Conservation (phyloP, 208 protist species). For the Crithidia thermophila region DNA sequence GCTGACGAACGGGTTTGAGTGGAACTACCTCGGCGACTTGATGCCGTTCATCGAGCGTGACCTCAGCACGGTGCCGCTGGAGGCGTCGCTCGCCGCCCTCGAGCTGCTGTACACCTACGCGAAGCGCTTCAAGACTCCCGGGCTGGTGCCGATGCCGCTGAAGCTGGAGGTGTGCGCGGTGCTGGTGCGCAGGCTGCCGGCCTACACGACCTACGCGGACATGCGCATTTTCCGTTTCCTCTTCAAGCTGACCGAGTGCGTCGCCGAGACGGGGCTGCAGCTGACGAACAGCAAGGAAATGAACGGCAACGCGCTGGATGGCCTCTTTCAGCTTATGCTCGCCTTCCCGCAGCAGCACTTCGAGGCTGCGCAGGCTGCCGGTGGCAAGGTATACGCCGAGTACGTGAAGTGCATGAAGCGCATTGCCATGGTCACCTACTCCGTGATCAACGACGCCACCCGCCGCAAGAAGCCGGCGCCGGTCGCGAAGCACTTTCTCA, state of each 20-base stretch:
- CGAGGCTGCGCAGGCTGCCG: slow-evolving; percentile 38
- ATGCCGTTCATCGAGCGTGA: slow-evolving; percentile 56
- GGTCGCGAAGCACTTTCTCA: slow-evolving; percentile 67
- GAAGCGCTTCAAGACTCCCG: slow-evolving; percentile 74
- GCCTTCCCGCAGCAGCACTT: slow-evolving; percentile 70
- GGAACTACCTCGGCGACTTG: slow-evolving; percentile 80
- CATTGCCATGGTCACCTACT: slow-evolving; percentile 78
- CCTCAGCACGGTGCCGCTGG: slow-evolving; percentile 8
- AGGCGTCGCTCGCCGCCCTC: slow-evolving; percentile 50
- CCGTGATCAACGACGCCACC: slow-evolving; percentile 76
- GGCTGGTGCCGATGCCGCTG: slow-evolving; percentile 42
- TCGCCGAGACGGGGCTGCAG: slow-evolving; percentile 69
- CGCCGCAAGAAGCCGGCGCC: slow-evolving; percentile 72
- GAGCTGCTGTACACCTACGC: slow-evolving; percentile 76
- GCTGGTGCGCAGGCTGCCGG: slow-evolving; percentile 52
- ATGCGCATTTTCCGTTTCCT: slow-evolving; percentile 67
- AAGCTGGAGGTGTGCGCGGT: slow-evolving; percentile 52
- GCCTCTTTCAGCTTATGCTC: slow-evolving; percentile 62
- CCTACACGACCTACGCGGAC: slow-evolving; percentile 71
- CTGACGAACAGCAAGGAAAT: slow-evolving; percentile 41
- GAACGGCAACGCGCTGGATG: slow-evolving; percentile 50
- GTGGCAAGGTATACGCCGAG: slow-evolving; percentile 54
- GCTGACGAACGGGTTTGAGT: slow-evolving; percentile 74
- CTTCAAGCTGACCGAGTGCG: slow-evolving; percentile 84
- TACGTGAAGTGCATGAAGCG: slow-evolving; percentile 86